Base-by-base conservation (phyloP, 2,329 filamentous ascomycete genomes). In the Emmonsiellopsis sp. region DNA sequence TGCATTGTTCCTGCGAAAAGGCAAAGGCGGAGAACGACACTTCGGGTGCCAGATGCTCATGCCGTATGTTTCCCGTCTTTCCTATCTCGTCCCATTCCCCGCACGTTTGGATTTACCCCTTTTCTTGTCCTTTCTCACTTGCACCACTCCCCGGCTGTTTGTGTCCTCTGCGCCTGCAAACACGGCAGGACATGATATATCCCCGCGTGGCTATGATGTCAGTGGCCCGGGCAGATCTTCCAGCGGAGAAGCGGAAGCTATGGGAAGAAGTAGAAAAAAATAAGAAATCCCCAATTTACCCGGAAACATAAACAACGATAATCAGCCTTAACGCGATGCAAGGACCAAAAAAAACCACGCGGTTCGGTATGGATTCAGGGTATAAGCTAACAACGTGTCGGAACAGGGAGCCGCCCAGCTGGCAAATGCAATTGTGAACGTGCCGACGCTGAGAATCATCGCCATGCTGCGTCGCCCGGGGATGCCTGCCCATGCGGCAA, bases 1-100 rank as follows among this genome's bases (percentile, higher is more conserved):
- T 95, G 48, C 79, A 91, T 69, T 97, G 92, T 81, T 86, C 78
- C 58, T 96, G 92, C 76, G 82, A 82, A 64, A 91, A 89, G 71
- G 80, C 90, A 3, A 59, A 78, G 3, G 72, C 76, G 13, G 91
- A 96, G 78, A 96, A 96, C 78, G 73, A 74, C 41, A 68, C 88
- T 53, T 70, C 76, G 6, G 89, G 89, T 6, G 79, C 87, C 40
- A 79, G 88, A 62, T 95, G 89, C 79, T 90, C 87, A 44, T 95
- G 90, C 77, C 82, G 89, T 79, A 74, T 59, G 76, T 76, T 20
- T 16, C 58, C 67, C n/a, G 46, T 32, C 30, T 20, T 41, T 52
- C 30, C 30, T 30, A 31, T 11, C 32, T 34, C 38, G 1, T 10
- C 9, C 32, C 31, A 10, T 48, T 8, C 26, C 15, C 20, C 43